Base-by-base conservation (phyloP, 495 filamentous ascomycete genomes). In the Xylaria sp. region DNA sequence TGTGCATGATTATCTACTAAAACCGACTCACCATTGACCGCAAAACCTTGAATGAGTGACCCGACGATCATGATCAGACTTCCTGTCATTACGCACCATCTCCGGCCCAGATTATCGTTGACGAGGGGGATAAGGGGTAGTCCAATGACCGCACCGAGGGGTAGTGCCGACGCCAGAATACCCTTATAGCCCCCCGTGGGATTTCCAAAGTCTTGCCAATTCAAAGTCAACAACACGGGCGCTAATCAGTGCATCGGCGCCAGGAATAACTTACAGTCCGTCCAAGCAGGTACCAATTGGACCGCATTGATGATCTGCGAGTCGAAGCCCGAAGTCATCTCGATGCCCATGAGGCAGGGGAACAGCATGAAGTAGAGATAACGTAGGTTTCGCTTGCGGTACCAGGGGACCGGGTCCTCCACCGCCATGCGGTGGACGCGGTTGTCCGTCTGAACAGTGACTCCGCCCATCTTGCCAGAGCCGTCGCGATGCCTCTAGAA, bases 301-400 rank as follows among this genome's bases (percentile, higher is more conserved):
- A 92, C 84, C 2, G 87, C 87, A 70, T 92, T 93, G 80, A 92
- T 91, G 76, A 93, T 88, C 71, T 90, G 88, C 9, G 88, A 89
- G 77, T 92, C 90, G 75, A 92, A 93, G 0, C 91, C 90, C 31
- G 89, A 90, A 1, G 90, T 93, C 81, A 91, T 88, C 79, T 91
- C 91, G 58, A 91, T 88, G 14, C 90, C 90, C 80, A 92, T 90
- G 73, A 87, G 85, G 12, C 88, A 86, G n/a, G 89, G 88, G 73
- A 91, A 87, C 68, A 93, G 79, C 71, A 90, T 69, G 11, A 90
- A 76, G 77, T 92, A 92, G 70, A 92, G 79, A 43, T 71, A 65
- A 46, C 90, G 83, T 43, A 92, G 82, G 72, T 92, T 90, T 3
- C 72, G 82, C 75, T 92, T 92, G 76, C 86, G 85, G 75, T 88